A percentile compares a stretch with the other conserved stretches of the same genome.
Evolutionary conservation across 306 rosid genomes (phyloP).

Genomic region (Fragaria vesca): DNA sequence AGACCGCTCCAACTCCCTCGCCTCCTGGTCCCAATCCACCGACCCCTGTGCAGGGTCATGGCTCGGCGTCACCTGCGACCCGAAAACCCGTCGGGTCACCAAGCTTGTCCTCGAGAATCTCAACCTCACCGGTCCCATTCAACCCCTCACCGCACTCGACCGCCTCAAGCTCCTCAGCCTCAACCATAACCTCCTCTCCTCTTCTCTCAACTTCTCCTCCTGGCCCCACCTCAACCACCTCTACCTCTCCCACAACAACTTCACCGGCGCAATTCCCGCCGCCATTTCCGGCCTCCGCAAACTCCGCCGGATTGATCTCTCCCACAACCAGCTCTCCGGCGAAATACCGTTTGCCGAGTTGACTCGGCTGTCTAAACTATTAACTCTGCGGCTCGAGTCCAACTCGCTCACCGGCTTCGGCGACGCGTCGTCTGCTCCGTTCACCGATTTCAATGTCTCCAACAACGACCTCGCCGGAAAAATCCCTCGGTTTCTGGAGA

Average conservation of each 20-base stretch:
- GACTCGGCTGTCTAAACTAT: constrained; percentile 10
- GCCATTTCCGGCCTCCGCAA: constrained; percentile 18
- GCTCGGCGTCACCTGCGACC: constrained; percentile 37
- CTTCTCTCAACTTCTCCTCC: constrained; percentile 10
- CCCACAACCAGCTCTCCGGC: constrained; percentile 20
- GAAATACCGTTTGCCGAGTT: constrained; percentile 24
- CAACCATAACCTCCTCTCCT: constrained; percentile 19
- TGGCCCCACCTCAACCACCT: constrained; percentile 31
- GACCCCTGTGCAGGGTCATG: constrained; percentile 25
- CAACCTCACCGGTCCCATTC: constrained; percentile 26
- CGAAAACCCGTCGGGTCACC: constrained; percentile 13
- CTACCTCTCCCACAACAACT: constrained; percentile 31
- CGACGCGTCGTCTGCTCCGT: not conserved
- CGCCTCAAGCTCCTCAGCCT: constrained; percentile 30
- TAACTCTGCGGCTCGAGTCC: constrained; percentile 31
- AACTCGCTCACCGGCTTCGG: constrained; percentile 26
- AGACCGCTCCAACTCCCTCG: constrained; percentile 19
- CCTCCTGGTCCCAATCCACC: constrained; percentile 23
- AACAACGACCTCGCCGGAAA: constrained; percentile 28
- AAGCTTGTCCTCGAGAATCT: constrained; percentile 27
- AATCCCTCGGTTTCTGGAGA: constrained; percentile 17
- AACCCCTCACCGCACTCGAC: constrained; percentile 15
- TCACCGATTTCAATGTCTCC: constrained; percentile 25
- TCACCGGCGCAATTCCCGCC: constrained; percentile 15
- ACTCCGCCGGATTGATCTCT: constrained; percentile 25